Percentiles rank a stretch among this genome's conserved stretches.
Conservation (phyloP, 768 basidiomycete genomes). For the Postia placenta region DNA sequence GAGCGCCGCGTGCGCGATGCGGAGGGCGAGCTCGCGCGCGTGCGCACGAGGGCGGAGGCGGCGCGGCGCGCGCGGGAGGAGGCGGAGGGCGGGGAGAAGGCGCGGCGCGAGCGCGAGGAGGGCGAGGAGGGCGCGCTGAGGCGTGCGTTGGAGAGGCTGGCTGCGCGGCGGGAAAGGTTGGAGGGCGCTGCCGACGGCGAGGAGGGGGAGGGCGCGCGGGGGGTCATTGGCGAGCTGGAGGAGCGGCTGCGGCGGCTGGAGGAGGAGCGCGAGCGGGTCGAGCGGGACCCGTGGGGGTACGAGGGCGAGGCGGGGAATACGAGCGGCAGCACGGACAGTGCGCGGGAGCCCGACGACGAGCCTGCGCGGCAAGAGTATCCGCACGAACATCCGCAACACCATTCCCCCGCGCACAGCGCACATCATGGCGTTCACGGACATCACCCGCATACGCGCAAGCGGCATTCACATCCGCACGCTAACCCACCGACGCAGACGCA, state of each 20-base stretch:
- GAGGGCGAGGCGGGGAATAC: slow-evolving; percentile 12
- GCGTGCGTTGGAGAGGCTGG: slow-evolving; percentile 64
- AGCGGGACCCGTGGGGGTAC: slow-evolving; percentile 26
- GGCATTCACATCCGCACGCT: slow-evolving; percentile 17
- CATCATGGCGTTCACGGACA: background rate
- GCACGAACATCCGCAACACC: slow-evolving; percentile 7
- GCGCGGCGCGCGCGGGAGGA: slow-evolving; percentile 40
- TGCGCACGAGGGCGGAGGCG: slow-evolving; percentile 39
- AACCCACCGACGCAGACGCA: slow-evolving; percentile 2
- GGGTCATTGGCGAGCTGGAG: slow-evolving; percentile 65
- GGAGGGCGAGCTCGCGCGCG: slow-evolving; percentile 36
- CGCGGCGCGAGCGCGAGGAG: slow-evolving; percentile 48
- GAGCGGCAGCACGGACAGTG: slow-evolving; percentile 1
- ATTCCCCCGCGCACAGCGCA: slow-evolving; percentile 1
- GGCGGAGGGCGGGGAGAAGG: slow-evolving; percentile 44
- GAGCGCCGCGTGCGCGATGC: slow-evolving; percentile 36
- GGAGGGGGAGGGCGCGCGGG: slow-evolving; percentile 74
- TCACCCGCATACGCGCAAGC: slow-evolving; percentile 16
- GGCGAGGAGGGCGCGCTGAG: slow-evolving; percentile 50
- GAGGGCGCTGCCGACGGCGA: slow-evolving; percentile 60
- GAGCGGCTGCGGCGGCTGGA: slow-evolving; percentile 55
- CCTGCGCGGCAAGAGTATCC: slow-evolving; percentile 2
- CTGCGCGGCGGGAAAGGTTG: slow-evolving; percentile 58
- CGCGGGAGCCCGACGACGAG: background rate
- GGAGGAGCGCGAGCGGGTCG: slow-evolving; percentile 49